Percentiles rank a stretch among this genome's conserved stretches.
Conservation (phyloP, 768 basidiomycete species). For the Neoboletus subvelutipes region DNA sequence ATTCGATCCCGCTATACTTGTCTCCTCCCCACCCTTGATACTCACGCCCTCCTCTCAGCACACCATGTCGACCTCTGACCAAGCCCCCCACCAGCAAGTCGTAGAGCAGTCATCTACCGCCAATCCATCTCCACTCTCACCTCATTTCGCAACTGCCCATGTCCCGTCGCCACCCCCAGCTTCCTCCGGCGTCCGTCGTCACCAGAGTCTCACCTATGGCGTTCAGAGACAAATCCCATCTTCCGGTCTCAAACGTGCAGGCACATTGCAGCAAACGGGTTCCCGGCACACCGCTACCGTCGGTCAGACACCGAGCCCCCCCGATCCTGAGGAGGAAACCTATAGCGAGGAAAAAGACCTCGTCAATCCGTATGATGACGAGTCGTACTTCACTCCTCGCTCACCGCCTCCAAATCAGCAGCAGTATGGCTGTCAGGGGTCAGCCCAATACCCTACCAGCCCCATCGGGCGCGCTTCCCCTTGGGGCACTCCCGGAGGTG, state of each 20-base stretch:
- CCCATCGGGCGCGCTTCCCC: slow-evolving; percentile 64
- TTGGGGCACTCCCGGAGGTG: slow-evolving; percentile 53
- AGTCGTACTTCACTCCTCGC: slow-evolving; percentile 50
- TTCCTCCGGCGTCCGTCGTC: slow-evolving; percentile 71
- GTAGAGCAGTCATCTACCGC: slow-evolving; percentile 44
- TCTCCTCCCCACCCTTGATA: background rate
- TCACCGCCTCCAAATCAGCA: slow-evolving; percentile 43
- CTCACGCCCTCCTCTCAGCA: slow-evolving; percentile 25
- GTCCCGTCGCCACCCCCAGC: slow-evolving; percentile 71
- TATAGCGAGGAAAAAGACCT: slow-evolving; percentile 46
- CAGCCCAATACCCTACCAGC: slow-evolving; percentile 48
- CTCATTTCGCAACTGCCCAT: slow-evolving; percentile 53
- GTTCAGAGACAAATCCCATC: slow-evolving; percentile 52
- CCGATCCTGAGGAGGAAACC: slow-evolving; percentile 54
- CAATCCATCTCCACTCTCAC: slow-evolving; percentile 57
- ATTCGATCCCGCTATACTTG: background rate
- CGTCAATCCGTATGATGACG: slow-evolving; percentile 49
- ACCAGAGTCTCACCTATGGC: slow-evolving; percentile 77
- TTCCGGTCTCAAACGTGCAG: slow-evolving; percentile 67
- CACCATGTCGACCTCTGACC: slow-evolving; percentile 21
- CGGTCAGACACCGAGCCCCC: slow-evolving; percentile 43
- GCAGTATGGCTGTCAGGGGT: slow-evolving; percentile 36
- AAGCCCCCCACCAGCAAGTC: slow-evolving; percentile 45
- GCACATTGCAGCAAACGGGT: slow-evolving; percentile 58
- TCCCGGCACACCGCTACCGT: slow-evolving; percentile 32